phyloP scores from a whole-genome alignment of 2,329 filamentous ascomycete species.

The Colletotrichum sidae region DNA sequence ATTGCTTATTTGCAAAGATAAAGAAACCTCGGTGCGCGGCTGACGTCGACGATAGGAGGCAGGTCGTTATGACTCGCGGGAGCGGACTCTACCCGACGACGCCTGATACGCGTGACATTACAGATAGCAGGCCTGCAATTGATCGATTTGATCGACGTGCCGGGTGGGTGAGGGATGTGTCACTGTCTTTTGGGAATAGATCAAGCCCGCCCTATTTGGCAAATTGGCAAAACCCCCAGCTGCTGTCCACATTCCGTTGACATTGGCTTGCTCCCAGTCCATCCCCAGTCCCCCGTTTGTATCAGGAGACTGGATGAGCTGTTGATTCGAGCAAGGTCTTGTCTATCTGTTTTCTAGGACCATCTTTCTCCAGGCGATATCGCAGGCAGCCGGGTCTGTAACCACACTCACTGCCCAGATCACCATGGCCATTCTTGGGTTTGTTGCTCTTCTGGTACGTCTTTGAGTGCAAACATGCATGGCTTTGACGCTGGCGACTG shows the following conservation, averaged over 20 bases:
- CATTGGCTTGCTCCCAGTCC: not conserved
- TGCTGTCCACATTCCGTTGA: conserved; percentile 5
- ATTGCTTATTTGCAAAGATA: conserved; percentile 19
- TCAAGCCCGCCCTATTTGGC: not conserved
- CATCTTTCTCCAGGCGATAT: not conserved
- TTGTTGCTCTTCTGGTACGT: conserved; percentile 19
- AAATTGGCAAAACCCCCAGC: not conserved
- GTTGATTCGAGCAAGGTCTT: not conserved
- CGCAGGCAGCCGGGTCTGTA: conserved; percentile 8
- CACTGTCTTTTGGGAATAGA: too few species aligned
- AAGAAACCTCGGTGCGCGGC: not conserved
- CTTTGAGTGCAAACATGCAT: not conserved
- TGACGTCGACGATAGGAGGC: conserved; percentile 8
- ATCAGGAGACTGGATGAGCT: conserved; percentile 1
- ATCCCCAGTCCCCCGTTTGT: not conserved
- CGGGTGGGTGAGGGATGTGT: too few species aligned
- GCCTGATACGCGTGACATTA: conserved; percentile 22
- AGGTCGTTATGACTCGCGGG: conserved; percentile 24
- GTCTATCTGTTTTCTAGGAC: conserved; percentile 1
- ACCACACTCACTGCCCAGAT: not conserved
- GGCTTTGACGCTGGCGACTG: not conserved
- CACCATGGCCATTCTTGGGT: conserved; percentile 17
- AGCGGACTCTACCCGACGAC: conserved; percentile 15
- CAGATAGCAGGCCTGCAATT: not conserved
- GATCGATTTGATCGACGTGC: too few species aligned